A percentile compares a stretch with the other conserved stretches of the same genome.
Conservation (phyloP, 345 rosid genomes). For the Hypericum androsaemum region DNA sequence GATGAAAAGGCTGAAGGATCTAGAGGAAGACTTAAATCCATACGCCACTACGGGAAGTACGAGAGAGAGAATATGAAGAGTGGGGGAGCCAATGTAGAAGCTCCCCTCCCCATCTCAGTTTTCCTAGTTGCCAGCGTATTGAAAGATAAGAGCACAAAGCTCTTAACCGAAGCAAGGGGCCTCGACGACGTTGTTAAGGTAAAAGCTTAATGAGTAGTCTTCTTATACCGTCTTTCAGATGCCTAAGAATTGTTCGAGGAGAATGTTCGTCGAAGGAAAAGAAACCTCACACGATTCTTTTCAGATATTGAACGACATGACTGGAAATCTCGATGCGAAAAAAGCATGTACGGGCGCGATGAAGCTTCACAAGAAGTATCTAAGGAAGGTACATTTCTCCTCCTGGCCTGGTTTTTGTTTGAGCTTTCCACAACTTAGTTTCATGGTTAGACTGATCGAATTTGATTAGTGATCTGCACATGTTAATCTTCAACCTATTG, state of each 20-base stretch:
- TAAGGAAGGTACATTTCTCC: conserved; percentile 46
- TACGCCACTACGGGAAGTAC: conserved; percentile 67
- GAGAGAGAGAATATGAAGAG: conserved; percentile 82
- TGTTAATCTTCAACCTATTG: no score
- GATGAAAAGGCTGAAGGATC: conserved; percentile 41
- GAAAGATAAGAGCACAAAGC: conserved; percentile 84
- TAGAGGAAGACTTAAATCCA: conserved; percentile 52
- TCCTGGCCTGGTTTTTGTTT: no score
- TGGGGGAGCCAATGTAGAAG: conserved; percentile 39
- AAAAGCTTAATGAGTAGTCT: conserved; percentile 3
- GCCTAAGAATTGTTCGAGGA: no score
- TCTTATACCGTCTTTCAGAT: no score
- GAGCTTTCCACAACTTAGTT: no score
- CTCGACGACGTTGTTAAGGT: conserved; percentile 95
- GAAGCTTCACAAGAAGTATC: conserved; percentile 95
- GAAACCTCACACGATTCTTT: conserved; percentile 2
- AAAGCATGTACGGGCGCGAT: conserved; percentile 85
- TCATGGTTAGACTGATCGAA: no score
- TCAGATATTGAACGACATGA: conserved; percentile 82
- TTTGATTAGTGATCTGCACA: no score
- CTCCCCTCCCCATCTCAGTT: conserved; percentile 81
- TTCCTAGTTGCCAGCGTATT: conserved; percentile 96
- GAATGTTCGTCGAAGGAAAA: no score
- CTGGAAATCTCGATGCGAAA: conserved; percentile 86
- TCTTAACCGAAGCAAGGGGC: conserved; percentile 79